phyloP scores from a whole-genome alignment of 2,329 filamentous ascomycete species.

The Arthrobotrys sphaeroides region DNA sequence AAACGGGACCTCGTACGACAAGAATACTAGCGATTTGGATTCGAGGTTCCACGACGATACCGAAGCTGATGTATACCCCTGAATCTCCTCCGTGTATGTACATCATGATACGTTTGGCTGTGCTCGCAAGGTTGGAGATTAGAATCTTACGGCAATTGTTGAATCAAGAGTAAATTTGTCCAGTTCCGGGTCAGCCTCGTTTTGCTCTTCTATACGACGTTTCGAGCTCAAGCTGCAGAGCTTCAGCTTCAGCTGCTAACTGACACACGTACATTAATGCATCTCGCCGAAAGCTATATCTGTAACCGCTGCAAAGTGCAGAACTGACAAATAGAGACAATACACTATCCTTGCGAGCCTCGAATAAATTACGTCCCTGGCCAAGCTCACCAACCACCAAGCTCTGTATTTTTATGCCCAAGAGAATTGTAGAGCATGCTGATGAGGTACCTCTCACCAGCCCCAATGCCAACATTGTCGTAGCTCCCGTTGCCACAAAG shows the following conservation, averaged over 20 bases:
- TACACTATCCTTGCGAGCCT: not conserved
- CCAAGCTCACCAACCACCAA: not conserved
- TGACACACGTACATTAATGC: too few species aligned
- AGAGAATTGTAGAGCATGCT: too few species aligned
- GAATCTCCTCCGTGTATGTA: not conserved
- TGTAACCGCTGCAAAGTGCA: too few species aligned
- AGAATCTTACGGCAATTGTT: not conserved
- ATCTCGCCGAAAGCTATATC: too few species aligned
- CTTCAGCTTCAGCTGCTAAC: too few species aligned
- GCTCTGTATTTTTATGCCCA: too few species aligned
- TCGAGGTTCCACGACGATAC: not conserved
- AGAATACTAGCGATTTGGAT: not conserved
- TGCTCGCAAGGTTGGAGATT: not conserved
- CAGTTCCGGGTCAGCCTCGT: not conserved
- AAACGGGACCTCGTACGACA: not conserved
- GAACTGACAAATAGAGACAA: too few species aligned
- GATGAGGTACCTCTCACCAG: not conserved
- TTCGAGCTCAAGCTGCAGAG: too few species aligned
- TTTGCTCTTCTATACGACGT: not conserved
- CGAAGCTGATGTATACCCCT: not conserved
- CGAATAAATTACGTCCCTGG: not conserved
- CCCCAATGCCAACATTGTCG: slow-evolving; percentile 1
- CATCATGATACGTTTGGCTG: not conserved
- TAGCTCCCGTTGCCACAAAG: not conserved
- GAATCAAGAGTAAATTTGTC: not conserved